These are phyloP conservation scores for Ulota crispa DNA, from an alignment of 225 moss, liverwort and hornwort species.

Conservation along the genomic window DNA sequence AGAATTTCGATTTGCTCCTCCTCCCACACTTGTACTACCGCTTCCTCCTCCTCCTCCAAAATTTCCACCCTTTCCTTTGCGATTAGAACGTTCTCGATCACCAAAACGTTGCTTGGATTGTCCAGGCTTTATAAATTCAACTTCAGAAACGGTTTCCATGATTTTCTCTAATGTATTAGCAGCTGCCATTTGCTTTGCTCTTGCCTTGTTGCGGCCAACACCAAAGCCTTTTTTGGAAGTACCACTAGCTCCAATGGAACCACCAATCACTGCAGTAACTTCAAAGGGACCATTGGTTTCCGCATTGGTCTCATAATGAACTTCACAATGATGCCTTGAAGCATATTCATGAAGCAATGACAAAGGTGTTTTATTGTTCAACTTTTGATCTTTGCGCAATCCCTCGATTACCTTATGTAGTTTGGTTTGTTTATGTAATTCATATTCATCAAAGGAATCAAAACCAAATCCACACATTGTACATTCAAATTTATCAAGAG, in stretches of 20 bases:
- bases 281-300: slow-evolving; percentile 54
- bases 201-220: slow-evolving; percentile 52
- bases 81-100: slow-evolving; percentile 38
- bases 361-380: slow-evolving; percentile 60
- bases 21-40: background rate
- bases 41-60: background rate
- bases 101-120: slow-evolving; percentile 49
- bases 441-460: slow-evolving; percentile 42
- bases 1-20: slow-evolving; percentile 16
- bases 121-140: slow-evolving; percentile 42
- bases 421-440: slow-evolving; percentile 45
- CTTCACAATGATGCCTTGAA: slow-evolving; percentile 50
- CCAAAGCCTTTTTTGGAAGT: slow-evolving; percentile 44
- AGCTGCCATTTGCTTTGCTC: slow-evolving; percentile 62
- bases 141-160: slow-evolving; percentile 39
- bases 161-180: slow-evolving; percentile 49
- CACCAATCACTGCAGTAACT: slow-evolving; percentile 45
- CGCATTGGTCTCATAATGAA: slow-evolving; percentile 50
- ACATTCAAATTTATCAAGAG: slow-evolving; percentile 56
- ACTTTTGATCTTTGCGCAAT: slow-evolving; percentile 54
- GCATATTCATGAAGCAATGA: slow-evolving; percentile 63
- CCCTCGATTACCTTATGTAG: slow-evolving; percentile 52
- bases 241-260: background rate
- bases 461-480: slow-evolving; percentile 57
- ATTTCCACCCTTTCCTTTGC: slow-evolving; percentile 41